Percentiles rank a stretch among this genome's conserved stretches.
phyloP scores from a whole-genome alignment of 1,139 yeast genomes.

The Kurtzmaniella quercitrusa region DNA sequence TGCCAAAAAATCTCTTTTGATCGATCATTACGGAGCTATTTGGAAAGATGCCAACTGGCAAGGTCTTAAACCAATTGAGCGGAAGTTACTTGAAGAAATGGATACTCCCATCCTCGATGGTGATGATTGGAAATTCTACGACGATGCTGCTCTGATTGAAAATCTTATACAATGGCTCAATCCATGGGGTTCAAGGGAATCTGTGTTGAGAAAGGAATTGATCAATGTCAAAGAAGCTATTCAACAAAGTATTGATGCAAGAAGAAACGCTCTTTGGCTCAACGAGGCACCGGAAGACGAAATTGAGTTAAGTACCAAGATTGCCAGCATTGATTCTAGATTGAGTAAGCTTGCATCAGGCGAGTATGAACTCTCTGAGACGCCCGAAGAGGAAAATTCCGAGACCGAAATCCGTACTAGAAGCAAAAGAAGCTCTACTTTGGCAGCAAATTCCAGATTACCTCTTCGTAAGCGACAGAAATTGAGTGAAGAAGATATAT shows the following conservation, averaged over 20 bases:
- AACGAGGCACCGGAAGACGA: constrained; percentile 42
- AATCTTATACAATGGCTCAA: constrained; percentile 64
- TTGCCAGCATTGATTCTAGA: constrained; percentile 22
- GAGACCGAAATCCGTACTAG: constrained; percentile 3
- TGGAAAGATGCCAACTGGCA: constrained; percentile 15
- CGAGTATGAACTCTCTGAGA: constrained; percentile 21
- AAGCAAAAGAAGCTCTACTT: constrained; percentile 7
- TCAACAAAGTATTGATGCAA: constrained; percentile 51
- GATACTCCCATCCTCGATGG: constrained; percentile 51
- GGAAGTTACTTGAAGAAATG: constrained; percentile 67
- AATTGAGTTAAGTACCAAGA: constrained; percentile 30
- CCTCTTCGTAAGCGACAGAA: constrained; percentile 21
- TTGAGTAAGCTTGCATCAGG: constrained; percentile 10
- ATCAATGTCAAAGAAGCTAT: constrained; percentile 50
- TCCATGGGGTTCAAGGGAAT: constrained; percentile 75
- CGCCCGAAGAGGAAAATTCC: constrained; percentile 6
- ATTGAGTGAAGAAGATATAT: constrained; percentile 22
- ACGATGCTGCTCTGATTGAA: constrained; percentile 55
- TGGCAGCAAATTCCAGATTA: constrained; percentile 5
- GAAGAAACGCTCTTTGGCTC: constrained; percentile 49
- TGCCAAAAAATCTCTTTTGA: constrained; percentile 12
- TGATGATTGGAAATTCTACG: constrained; percentile 68
- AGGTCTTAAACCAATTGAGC: constrained; percentile 43
- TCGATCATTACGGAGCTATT: constrained; percentile 46
- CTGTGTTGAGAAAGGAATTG: constrained; percentile 61